Conservation (phyloP, 2,329 filamentous ascomycete genomes). For the Neopestalotiopsis sp. region DNA sequence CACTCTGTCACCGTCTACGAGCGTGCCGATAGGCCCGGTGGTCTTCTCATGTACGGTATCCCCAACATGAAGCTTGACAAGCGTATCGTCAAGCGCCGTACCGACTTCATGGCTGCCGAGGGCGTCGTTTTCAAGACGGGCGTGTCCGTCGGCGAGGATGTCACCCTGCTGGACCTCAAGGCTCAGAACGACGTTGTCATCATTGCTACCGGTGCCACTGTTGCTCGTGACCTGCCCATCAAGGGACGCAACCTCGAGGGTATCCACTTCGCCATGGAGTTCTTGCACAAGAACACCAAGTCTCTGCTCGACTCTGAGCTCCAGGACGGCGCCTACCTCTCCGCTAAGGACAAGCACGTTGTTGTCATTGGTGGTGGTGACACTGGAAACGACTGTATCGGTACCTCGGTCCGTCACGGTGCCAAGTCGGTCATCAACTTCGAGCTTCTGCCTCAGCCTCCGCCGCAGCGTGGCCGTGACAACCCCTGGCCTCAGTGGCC, state of each 20-base stretch:
- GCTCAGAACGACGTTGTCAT: constrained; percentile 81
- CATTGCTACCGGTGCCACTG: constrained; percentile 90
- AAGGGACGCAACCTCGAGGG: constrained; percentile 87
- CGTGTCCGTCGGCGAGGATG: constrained; percentile 77
- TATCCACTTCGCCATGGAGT: constrained; percentile 97
- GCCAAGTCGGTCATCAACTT: constrained; percentile 98
- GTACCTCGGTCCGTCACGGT: constrained; percentile 92
- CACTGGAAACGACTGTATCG: constrained; percentile 97
- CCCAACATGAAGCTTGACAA: constrained; percentile 99
- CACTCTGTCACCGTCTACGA: constrained; percentile 91
- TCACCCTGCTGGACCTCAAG: constrained; percentile 75
- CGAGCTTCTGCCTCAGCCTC: constrained; percentile 91
- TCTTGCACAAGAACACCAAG: constrained; percentile 97
- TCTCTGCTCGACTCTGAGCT: constrained; percentile 92
- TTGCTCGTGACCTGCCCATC: constrained; percentile 90
- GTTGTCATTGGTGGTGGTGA: constrained; percentile 97
- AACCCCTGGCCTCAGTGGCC: constrained; percentile 99
- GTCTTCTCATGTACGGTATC: constrained; percentile 97
- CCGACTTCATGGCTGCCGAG: constrained; percentile 92
- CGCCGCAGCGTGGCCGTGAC: constrained; percentile 85
- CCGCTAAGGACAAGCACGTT: constrained; percentile 93
- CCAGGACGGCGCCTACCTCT: constrained; percentile 84
- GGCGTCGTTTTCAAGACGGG: constrained; percentile 83
- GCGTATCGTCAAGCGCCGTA: constrained; percentile 92
- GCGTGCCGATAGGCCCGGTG: constrained; percentile 87